These are phyloP conservation scores for Kurtzmaniella cleridarum DNA, from an alignment of 805 yeast genomes.

Conservation along the genomic window DNA sequence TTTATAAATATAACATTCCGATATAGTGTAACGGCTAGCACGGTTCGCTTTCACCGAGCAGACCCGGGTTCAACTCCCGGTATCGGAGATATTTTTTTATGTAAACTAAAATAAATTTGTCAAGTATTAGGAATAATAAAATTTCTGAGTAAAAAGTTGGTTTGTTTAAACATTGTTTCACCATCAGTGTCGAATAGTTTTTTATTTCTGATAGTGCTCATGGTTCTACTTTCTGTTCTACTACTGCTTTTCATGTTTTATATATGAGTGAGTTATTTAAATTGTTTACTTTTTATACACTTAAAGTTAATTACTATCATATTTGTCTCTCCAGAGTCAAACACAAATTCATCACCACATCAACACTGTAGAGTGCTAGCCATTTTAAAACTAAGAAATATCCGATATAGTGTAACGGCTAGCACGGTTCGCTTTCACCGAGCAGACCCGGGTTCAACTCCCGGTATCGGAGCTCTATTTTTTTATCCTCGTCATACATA, in stretches of 20 bases:
- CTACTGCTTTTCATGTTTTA: too few species aligned
- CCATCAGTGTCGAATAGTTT: background rate
- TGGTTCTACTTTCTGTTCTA: too few species aligned
- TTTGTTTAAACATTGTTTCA: background rate
- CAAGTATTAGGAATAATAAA: background rate
- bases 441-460: constrained; percentile 75
- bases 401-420: constrained; percentile 51
- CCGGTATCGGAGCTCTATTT: constrained; percentile 61
- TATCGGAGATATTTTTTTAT: constrained; percentile 47
- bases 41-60: constrained; percentile 52
- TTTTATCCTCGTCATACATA: too few species aligned
- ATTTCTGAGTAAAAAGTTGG: background rate
- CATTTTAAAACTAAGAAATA: too few species aligned
- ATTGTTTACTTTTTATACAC: too few species aligned
- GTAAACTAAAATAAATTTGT: background rate
- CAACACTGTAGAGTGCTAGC: too few species aligned
- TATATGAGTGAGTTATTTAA: too few species aligned
- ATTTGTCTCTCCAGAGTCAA: too few species aligned
- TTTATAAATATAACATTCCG: constrained; percentile 19
- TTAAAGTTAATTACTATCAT: too few species aligned
- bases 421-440: constrained; percentile 51
- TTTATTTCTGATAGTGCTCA: background rate
- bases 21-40: constrained; percentile 50
- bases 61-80: constrained; percentile 84
- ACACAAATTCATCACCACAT: too few species aligned